A percentile compares a stretch with the other conserved stretches of the same genome.
phyloP scores from a whole-genome alignment of 1,284 basidiomycete species.

The Termitomyces sp. region DNA sequence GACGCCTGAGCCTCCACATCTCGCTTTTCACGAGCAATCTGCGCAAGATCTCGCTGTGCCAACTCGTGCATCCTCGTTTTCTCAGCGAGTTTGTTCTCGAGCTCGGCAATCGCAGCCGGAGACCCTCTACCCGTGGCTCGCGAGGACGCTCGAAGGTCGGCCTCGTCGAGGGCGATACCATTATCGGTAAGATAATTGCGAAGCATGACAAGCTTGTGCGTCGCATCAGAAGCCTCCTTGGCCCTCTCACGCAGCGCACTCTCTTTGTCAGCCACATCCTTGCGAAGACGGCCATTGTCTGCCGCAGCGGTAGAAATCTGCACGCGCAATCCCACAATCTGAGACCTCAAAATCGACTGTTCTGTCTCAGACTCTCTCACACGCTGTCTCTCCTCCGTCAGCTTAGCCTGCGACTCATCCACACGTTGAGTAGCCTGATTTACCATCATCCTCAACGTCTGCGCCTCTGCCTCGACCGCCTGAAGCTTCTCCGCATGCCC shows the following conservation, averaged over 20 bases:
- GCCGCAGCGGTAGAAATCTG: conserved; percentile 72
- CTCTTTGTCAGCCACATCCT: conserved; percentile 69
- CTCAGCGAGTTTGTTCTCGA: conserved; percentile 75
- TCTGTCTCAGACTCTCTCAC: conserved; percentile 68
- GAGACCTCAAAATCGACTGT: conserved; percentile 65
- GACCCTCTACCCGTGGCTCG: conserved; percentile 40
- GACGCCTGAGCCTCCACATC: conserved; percentile 71
- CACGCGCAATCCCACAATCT: conserved; percentile 73
- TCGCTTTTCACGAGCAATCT: conserved; percentile 57
- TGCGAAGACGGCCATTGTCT: conserved; percentile 70
- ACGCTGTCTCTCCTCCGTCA: conserved; percentile 67
- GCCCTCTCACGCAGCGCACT: conserved; percentile 60
- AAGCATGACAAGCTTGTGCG: conserved; percentile 76
- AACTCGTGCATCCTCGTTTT: conserved; percentile 69
- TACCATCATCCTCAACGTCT: conserved; percentile 71
- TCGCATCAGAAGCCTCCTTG: conserved; percentile 68
- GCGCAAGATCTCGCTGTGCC: conserved; percentile 65
- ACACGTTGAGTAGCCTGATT: conserved; percentile 71
- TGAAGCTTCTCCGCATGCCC: conserved; percentile 78
- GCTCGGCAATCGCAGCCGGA: conserved; percentile 53
- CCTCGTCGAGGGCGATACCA: conserved; percentile 74
- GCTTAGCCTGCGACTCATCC: conserved; percentile 64
- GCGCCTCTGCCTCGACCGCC: conserved; percentile 74
- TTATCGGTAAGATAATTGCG: conserved; percentile 88
- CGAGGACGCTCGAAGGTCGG: conserved; percentile 47